Base-by-base conservation (phyloP, 345 rosid genomes). In the Dovyalis caffra region DNA sequence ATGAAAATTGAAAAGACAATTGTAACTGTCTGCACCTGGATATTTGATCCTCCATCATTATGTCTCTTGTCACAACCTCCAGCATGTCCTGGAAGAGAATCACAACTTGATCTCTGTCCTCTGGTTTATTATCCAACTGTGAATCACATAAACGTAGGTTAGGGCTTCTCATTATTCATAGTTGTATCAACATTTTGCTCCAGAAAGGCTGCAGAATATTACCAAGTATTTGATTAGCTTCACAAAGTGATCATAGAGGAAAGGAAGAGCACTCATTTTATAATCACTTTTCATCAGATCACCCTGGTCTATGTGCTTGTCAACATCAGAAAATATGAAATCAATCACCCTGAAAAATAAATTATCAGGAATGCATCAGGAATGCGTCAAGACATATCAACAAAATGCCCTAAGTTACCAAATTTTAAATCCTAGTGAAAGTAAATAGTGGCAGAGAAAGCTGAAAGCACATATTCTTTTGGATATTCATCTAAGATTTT, bases 71-170 rank as follows among this genome's bases (percentile, higher is more conserved):
- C 66, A 90, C 97, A 80, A 90, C 97, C 86, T 96, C 99, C 85
- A 87, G 88, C 99, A 96, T 96, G 83, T 96, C 97, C 87, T 92
- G 99, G 85, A 96, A 96, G 73, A 91, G 88, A 76, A 96, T 90
- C 71, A 96, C 98, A 76, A 96, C 91, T 70, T 85, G 86, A 89
- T 92, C 95, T 86, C 88, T 84, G 73, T 96, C 95, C 3, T 89
- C 95, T 51, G 0, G 83, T 35, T 89, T 90, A 83, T 96, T 96
- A 18, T 82, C 89, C 51, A 88, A 71, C 99, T 96, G 83, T 77
- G 83, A 66, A 77, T 71, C 56, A 64, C 25, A 73, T 69, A 70
- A 18, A 53, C 18, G 45, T 56, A 32, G 26, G 45, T 73, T 43
- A 85, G 74, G 70, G 68, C 70, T 68, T 68, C 69, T 23, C 4